Percentiles rank a stretch among this genome's conserved stretches.
Evolutionary conservation across 2,329 filamentous ascomycete species (phyloP).

Genomic region (Clarireedia sp.): DNA sequence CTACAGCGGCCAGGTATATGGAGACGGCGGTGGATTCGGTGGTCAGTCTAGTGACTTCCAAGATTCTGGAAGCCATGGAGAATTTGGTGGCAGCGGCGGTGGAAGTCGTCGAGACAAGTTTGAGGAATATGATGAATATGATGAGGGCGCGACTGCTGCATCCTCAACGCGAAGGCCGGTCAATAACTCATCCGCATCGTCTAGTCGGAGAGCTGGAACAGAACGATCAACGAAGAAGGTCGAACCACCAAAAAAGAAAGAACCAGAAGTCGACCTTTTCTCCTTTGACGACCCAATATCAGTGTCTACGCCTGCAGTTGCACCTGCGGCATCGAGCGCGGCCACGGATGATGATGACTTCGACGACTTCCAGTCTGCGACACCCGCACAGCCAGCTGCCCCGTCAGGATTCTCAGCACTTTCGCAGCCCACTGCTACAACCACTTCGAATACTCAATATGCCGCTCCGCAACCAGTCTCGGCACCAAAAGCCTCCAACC

Average conservation of each 20-base stretch:
- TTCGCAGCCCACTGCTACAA: slow-evolving; percentile 41
- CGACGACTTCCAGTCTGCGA: slow-evolving; percentile 91
- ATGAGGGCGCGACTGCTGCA: slow-evolving; percentile 59
- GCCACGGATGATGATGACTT: slow-evolving; percentile 70
- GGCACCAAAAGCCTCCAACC: slow-evolving; percentile 69
- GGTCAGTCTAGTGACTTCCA: slow-evolving; percentile 67
- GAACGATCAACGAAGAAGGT: slow-evolving; percentile 50
- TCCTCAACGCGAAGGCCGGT: slow-evolving; percentile 31
- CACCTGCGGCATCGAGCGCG: slow-evolving; percentile 35
- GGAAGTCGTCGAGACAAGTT: slow-evolving; percentile 63
- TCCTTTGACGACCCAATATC: slow-evolving; percentile 74
- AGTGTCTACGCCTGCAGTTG: slow-evolving; percentile 35
- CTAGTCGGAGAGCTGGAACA: slow-evolving; percentile 33
- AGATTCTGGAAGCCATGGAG: slow-evolving; percentile 36
- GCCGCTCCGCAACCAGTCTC: slow-evolving; percentile 78
- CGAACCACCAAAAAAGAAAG: slow-evolving; percentile 70
- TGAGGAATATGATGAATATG: slow-evolving; percentile 95
- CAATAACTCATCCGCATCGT: slow-evolving; percentile 20
- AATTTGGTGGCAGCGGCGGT: slow-evolving; percentile 18
- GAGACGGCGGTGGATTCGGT: slow-evolving; percentile 91
- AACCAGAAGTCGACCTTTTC: slow-evolving; percentile 86
- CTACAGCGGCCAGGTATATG: slow-evolving; percentile 70
- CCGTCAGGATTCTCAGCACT: slow-evolving; percentile 33
- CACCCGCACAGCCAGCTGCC: slow-evolving; percentile 43
- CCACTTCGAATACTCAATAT: slow-evolving; percentile 58